phyloP scores from a whole-genome alignment of 2,329 filamentous ascomycete species.

The Hypoxylon sp. region DNA sequence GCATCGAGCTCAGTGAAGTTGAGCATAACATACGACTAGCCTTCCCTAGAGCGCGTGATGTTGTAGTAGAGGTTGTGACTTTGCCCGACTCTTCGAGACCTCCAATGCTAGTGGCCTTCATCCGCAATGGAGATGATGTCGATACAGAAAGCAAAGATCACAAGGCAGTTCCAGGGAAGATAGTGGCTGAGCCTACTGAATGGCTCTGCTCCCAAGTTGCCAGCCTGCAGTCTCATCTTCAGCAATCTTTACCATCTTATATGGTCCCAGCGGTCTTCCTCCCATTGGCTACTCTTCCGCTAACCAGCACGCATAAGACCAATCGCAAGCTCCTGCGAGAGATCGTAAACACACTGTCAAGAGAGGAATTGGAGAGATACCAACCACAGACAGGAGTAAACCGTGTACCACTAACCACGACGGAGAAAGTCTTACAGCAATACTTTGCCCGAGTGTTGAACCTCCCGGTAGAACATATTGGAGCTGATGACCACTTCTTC shows the following conservation, averaged over 20 bases:
- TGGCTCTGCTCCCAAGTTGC: background rate
- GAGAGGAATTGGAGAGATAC: background rate
- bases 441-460: background rate
- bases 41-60: background rate
- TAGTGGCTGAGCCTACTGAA: background rate
- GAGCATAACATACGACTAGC: background rate
- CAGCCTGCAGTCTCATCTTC: background rate
- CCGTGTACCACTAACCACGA: background rate
- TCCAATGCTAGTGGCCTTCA: background rate
- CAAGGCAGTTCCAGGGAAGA: background rate
- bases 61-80: background rate
- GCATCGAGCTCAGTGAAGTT: background rate
- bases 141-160: background rate
- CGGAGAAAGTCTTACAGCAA: background rate
- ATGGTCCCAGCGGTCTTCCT: conserved; percentile 13
- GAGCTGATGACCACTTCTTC: conserved; percentile 5
- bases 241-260: background rate
- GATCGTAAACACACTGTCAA: background rate
- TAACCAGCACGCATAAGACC: background rate
- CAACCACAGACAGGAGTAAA: background rate
- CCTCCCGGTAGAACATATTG: background rate
- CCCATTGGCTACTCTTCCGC: background rate
- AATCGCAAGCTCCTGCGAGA: background rate
- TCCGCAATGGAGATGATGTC: background rate
- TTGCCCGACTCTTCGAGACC: background rate